Evolutionary conservation across 441 rosid genomes (phyloP), one percentile per base, ranked within the genome.

Genomic region (Erysimum pusillum): DNA sequence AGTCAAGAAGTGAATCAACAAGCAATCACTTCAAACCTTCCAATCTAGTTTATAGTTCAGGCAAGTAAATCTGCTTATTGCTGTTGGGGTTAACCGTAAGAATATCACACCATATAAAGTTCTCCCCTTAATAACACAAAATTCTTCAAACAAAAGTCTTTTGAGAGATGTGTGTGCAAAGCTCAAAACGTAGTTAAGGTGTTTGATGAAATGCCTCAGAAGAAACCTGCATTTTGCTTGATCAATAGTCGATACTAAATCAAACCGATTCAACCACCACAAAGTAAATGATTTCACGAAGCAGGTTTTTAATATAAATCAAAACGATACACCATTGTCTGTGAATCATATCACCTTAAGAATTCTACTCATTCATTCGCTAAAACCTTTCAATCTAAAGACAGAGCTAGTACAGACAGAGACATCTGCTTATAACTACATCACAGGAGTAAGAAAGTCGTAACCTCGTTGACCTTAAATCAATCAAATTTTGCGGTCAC

Each of bases 151-250:
- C 35, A 10, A 25, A 54, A 54, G 49, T 51, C 62, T 54, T 54
- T 6, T 36, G 2, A 12, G 17, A 32, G n/a, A 28, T 1, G 4
- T 38, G n/a, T 15, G 17, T 20, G 36, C 53, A 61, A 17, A 25
- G 0, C 8, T 46, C 4, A 31, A 52, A 53, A 73, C 15, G 78
- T 65, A 60, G 59, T 2, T 52, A 13, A 78, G 44, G 15, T 78
- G 65, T 45, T 78, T 66, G 74, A 67, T 5, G 46, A 78, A 78
- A 78, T 73, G 74, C 46, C 74, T 36, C 52, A 44, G 0, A 72
- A 32, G 36, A 57, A 63, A 62, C 0, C 10, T 35, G n/a, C 44
- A 7, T 15, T 3, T 15, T 4, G 4, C 44, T 32, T 48, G 15
- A 9, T 9, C 31, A 28, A 25, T 25, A 25, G 2, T 25, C 5